Conservation (phyloP, 225 moss, liverwort and hornwort species). For the Anthoceros angustus region DNA sequence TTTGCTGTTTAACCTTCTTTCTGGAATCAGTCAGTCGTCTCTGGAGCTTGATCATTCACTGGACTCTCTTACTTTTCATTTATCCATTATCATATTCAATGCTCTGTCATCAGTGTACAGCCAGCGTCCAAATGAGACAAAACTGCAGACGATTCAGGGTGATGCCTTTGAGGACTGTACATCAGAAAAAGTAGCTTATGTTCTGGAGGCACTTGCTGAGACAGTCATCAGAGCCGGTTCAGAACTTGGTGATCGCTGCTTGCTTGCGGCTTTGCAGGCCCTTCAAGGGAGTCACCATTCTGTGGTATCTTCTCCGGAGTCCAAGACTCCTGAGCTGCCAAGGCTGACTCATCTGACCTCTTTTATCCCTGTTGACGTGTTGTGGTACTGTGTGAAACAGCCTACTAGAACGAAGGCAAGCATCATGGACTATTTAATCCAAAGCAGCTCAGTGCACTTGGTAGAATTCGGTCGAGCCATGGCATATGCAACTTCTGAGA, state of each 20-base stretch:
- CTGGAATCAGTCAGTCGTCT: neutral
- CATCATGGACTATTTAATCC: conserved; percentile 45
- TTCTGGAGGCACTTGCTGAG: neutral
- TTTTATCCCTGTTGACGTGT: conserved; percentile 48
- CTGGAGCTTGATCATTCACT: neutral
- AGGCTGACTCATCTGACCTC: conserved; percentile 24
- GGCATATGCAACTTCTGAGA: conserved; percentile 24
- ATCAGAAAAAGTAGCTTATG: neutral
- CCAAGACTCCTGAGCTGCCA: conserved; percentile 8
- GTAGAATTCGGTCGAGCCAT: conserved; percentile 48
- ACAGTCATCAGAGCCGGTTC: conserved; percentile 7
- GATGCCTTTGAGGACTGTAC: neutral
- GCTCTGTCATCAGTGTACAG: neutral
- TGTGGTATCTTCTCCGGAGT: neutral
- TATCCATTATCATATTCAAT: neutral
- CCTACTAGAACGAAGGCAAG: conserved; percentile 44
- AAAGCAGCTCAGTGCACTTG: conserved; percentile 36
- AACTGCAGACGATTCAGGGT: neutral
- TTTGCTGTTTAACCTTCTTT: neutral
- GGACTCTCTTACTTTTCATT: neutral
- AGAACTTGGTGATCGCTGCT: conserved; percentile 53
- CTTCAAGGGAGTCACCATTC: conserved; percentile 11
- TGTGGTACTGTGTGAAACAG: conserved; percentile 50
- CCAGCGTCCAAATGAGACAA: neutral
- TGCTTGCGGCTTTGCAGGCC: conserved; percentile 56